Evolutionary conservation across 768 basidiomycete genomes (phyloP), one percentile per base, ranked within the genome.

Genomic region (Trametes villosa): DNA sequence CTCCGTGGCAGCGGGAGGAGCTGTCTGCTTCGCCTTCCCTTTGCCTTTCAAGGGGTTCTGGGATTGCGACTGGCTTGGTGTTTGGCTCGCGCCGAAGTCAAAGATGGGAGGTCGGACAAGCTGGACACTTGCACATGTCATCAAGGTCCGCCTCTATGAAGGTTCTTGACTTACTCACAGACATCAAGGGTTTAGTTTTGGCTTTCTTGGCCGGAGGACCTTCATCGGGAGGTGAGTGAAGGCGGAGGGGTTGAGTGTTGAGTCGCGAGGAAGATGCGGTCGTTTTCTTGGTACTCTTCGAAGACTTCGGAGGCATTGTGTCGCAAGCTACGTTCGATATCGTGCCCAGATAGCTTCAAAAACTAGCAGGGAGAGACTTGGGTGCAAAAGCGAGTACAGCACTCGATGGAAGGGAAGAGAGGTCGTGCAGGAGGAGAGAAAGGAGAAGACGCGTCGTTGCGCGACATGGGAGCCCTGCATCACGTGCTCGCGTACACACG

Each of bases 1-100:
- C 2, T 44, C 13, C 9, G 6, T 9, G 3, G 15, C 4, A 13
- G 1, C 15, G 4, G 33, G 4, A 1, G 20, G 26, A n/a, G 15
- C 33, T 9, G 13, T 58, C 46, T 65, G 65, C 42, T 67, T 72
- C 44, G 63, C 65, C 49, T 72, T 73, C 29, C 70, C 68, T 33
- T 71, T 70, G 36, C 30, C 34, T 22, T 64, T 62, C 51, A 45
- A 20, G 8, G 41, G n/a, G n/a, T n/a, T n/a, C n/a, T n/a, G n/a
- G n/a, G n/a, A 33, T 15, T 54, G 52, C 13, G 65, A 53, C n/a
- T 47, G 46, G 22, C 13, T 36, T 29, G 33, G n/a, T 4, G 62
- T 26, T 50, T 68, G 63, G 22, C 59, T 64, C 12, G 52, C 30
- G 17, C 52, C 53, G 9, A 69, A 45, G 26, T 65, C 66, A 59